Evolutionary conservation across 495 filamentous ascomycete genomes (phyloP).

Genomic region (Pseudomonodictys pantanalensis): DNA sequence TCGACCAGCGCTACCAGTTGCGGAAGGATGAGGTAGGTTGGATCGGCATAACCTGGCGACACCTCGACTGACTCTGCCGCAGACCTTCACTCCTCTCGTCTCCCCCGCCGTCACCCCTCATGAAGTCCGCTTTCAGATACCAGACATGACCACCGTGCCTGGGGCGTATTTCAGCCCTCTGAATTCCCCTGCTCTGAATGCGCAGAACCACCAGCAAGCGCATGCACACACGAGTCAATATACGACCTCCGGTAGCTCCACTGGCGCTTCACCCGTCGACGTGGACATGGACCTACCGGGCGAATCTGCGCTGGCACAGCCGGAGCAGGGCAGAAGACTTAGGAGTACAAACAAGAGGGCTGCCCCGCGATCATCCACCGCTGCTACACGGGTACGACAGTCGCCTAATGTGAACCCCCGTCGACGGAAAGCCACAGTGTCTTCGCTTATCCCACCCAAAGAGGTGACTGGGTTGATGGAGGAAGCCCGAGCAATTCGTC

Average conservation of each 20-base stretch:
- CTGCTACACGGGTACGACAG: constrained; percentile 52
- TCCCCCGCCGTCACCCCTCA: constrained; percentile 93
- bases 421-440: constrained; percentile 53
- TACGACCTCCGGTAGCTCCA: constrained; percentile 35
- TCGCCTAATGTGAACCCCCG: constrained; percentile 84
- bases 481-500: constrained; percentile 30
- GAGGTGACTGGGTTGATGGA: constrained; percentile 38
- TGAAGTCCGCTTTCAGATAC: constrained; percentile 71
- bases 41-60: background rate
- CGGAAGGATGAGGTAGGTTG: constrained; percentile 73
- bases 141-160: constrained; percentile 75
- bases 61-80: constrained; percentile 5
- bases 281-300: constrained; percentile 37
- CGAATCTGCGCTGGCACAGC: constrained; percentile 25
- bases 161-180: constrained; percentile 93
- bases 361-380: constrained; percentile 38
- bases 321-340: constrained; percentile 24
- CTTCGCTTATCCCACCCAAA: constrained; percentile 36
- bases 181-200: constrained; percentile 85
- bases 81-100: constrained; percentile 89
- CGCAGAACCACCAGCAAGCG: constrained; percentile 54
- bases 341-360: constrained; percentile 29
- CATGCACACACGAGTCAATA: constrained; percentile 29
- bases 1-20: constrained; percentile 66
- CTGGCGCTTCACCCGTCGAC: constrained; percentile 37